These are phyloP conservation scores for Rhodotorula paludigena DNA, from an alignment of 768 basidiomycete species.

Conservation along the genomic window DNA sequence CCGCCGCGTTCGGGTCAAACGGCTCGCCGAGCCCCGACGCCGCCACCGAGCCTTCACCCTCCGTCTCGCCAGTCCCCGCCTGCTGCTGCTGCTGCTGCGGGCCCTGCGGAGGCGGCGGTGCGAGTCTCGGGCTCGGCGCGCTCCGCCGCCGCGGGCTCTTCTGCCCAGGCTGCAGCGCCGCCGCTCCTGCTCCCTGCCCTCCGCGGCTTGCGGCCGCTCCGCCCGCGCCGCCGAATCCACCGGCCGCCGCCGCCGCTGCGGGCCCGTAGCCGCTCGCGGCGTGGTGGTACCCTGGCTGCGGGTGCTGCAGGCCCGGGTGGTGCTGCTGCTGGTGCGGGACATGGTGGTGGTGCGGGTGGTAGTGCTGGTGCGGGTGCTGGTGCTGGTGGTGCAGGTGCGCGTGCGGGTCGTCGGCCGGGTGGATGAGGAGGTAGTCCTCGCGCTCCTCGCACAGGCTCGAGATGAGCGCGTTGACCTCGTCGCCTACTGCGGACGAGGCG, in stretches of 20 bases:
- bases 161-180: too few species aligned
- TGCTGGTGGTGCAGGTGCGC: slow-evolving; percentile 5
- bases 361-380: slow-evolving; percentile 10
- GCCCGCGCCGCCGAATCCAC: too few species aligned
- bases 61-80: neutral
- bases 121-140: slow-evolving; percentile 8
- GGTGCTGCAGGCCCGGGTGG: too few species aligned
- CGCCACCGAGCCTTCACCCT: too few species aligned
- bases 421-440: slow-evolving; percentile 51
- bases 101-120: slow-evolving; percentile 4
- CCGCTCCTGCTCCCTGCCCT: too few species aligned
- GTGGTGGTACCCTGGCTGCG: too few species aligned
- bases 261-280: too few species aligned
- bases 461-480: slow-evolving; percentile 55
- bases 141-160: slow-evolving; percentile 25
- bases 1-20: neutral
- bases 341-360: neutral
- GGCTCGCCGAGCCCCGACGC: neutral
- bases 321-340: slow-evolving; percentile 9
- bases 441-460: slow-evolving; percentile 90
- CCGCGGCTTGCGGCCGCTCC: too few species aligned
- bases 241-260: too few species aligned
- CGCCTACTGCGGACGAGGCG: too few species aligned
- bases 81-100: slow-evolving; percentile 1
- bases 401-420: slow-evolving; percentile 18